phyloP scores from a whole-genome alignment of 2,329 filamentous ascomycete genomes.

The Fusarium cicatricum region DNA sequence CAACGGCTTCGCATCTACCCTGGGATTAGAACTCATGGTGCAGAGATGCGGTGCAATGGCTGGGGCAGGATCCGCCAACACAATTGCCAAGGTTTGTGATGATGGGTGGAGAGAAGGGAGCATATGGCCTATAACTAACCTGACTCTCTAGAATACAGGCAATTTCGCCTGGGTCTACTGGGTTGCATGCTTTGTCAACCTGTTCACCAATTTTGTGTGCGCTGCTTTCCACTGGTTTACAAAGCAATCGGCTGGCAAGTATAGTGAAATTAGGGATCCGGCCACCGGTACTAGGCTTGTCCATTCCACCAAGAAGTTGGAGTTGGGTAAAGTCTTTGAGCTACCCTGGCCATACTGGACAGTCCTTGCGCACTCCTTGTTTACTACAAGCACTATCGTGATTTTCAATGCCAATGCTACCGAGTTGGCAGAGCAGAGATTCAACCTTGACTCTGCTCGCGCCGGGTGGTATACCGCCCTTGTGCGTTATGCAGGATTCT shows the following conservation, averaged over 20 bases:
- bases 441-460: conserved; percentile 58
- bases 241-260: conserved; percentile 12
- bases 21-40: conserved; percentile 66
- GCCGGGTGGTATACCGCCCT: conserved; percentile 68
- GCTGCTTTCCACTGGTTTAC: conserved; percentile 63
- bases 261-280: conserved; percentile 40
- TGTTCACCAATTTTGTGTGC: conserved; percentile 66
- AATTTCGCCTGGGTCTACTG: conserved; percentile 69
- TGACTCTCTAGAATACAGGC: conserved; percentile 61
- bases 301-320: conserved; percentile 64
- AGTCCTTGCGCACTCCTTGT: conserved; percentile 61
- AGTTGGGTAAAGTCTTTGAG: conserved; percentile 60
- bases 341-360: conserved; percentile 68
- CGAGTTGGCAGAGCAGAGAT: conserved; percentile 66
- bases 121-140: too few species aligned
- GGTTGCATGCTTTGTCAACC: conserved; percentile 67
- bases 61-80: conserved; percentile 65
- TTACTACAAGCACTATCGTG: conserved; percentile 62
- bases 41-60: conserved; percentile 68
- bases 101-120: too few species aligned
- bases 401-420: conserved; percentile 66
- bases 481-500: conserved; percentile 63
- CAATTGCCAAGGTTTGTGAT: conserved; percentile 65
- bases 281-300: conserved; percentile 65
- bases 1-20: conserved; percentile 66